These are phyloP conservation scores for Pleurotus tuoliensis DNA, from an alignment of 768 basidiomycete species.

Conservation along the genomic window DNA sequence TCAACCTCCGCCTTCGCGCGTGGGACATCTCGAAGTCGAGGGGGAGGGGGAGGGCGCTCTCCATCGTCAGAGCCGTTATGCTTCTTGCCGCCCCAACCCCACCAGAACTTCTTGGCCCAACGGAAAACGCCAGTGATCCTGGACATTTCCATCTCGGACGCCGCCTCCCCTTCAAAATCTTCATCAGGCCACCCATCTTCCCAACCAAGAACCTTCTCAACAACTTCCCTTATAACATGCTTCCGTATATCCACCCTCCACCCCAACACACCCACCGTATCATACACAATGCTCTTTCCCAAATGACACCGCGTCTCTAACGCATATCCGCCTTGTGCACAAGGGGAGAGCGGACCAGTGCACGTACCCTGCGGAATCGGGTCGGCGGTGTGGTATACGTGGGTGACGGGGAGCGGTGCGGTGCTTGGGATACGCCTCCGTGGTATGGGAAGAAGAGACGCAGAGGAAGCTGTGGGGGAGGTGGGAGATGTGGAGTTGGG, in stretches of 20 bases:
- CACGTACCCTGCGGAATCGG: conserved; percentile 87
- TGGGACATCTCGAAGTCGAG: conserved; percentile 46
- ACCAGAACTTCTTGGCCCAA: conserved; percentile 47
- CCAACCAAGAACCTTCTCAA: conserved; percentile 42
- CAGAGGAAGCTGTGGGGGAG: too few species aligned
- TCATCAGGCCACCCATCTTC: conserved; percentile 1
- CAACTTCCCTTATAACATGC: conserved; percentile 68
- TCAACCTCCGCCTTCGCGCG: conserved; percentile 55
- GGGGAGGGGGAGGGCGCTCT: background rate
- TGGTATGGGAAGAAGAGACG: conserved; percentile 33
- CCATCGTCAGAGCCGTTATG: conserved; percentile 14
- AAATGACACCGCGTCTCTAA: conserved; percentile 86
- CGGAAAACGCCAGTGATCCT: background rate
- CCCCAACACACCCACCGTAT: conserved; percentile 75
- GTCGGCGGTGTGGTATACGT: conserved; percentile 90
- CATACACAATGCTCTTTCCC: conserved; percentile 84
- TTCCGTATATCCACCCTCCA: conserved; percentile 82
- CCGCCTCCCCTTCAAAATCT: background rate
- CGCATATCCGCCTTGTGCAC: conserved; percentile 83
- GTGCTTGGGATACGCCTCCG: background rate
- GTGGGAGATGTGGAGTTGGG: conserved; percentile 34
- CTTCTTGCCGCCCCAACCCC: conserved; percentile 40
- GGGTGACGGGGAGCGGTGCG: conserved; percentile 49
- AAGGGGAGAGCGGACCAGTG: conserved; percentile 70
- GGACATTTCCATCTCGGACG: background rate